A percentile compares a stretch with the other conserved stretches of the same genome.
phyloP scores from a whole-genome alignment of 306 rosid species.

The Inga oerstediana region DNA sequence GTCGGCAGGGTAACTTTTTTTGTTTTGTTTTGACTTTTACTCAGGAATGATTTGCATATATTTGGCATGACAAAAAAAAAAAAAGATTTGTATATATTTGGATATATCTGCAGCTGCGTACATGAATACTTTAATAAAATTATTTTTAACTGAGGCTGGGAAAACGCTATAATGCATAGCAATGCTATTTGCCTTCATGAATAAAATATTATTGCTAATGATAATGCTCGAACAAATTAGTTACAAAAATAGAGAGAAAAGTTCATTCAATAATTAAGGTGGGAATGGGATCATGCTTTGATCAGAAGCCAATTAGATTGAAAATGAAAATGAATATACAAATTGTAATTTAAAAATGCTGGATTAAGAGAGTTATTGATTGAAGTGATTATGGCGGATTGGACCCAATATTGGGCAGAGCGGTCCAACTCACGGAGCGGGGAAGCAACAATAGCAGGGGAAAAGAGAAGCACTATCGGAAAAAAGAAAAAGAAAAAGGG shows the following conservation, averaged over 20 bases:
- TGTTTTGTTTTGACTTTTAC: no score
- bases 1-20: no score
- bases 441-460: not conserved
- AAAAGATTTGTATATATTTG: no score
- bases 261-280: not conserved
- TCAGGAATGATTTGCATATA: no score
- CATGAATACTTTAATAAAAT: not conserved
- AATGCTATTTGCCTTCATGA: not conserved
- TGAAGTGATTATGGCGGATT: not conserved
- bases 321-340: not conserved
- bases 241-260: not conserved
- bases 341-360: not conserved
- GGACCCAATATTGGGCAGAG: not conserved
- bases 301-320: not conserved
- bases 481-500: not conserved
- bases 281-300: not conserved
- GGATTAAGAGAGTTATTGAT: not conserved
- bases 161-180: not conserved
- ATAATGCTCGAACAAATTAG: not conserved
- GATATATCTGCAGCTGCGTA: no score
- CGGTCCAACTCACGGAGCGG: not conserved
- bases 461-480: not conserved
- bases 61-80: no score
- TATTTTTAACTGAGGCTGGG: not conserved
- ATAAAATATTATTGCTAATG: not conserved